A percentile compares a stretch with the other conserved stretches of the same genome.
Evolutionary conservation across 176 grass and related monocot species (phyloP).

Genomic region (Avena atlantica): DNA sequence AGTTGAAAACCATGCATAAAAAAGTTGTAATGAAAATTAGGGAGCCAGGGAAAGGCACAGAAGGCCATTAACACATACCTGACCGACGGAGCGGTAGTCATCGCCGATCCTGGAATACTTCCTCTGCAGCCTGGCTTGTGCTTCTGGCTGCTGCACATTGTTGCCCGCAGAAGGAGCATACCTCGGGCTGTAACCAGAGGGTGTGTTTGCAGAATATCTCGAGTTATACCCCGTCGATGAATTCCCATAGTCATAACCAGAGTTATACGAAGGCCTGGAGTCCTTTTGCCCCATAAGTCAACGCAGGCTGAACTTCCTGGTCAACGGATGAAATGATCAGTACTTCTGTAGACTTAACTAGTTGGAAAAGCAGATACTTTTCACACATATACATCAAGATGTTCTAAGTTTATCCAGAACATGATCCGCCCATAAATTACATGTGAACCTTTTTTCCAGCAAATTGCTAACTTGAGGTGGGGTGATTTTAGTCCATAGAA

Average conservation of each 20-base stretch:
- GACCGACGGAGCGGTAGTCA: conserved; percentile 74
- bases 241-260: conserved; percentile 52
- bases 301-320: conserved; percentile 26
- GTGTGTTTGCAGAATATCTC: conserved; percentile 52
- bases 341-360: background rate
- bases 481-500: background rate
- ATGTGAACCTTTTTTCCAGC: background rate
- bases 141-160: conserved; percentile 60
- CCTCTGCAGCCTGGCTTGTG: conserved; percentile 56
- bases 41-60: background rate
- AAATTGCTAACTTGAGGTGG: background rate
- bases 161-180: conserved; percentile 51
- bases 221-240: conserved; percentile 49
- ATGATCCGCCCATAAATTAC: conserved; percentile 1
- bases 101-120: conserved; percentile 86
- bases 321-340: background rate
- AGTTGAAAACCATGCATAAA: background rate
- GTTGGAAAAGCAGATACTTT: conserved; percentile 5
- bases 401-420: background rate
- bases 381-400: background rate
- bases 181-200: conserved; percentile 56
- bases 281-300: conserved; percentile 58
- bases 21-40: background rate
- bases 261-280: conserved; percentile 48
- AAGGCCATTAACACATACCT: conserved; percentile 54